These are phyloP conservation scores for Seiridium cupressi DNA, from an alignment of 2,329 filamentous ascomycete genomes.

Conservation along the genomic window DNA sequence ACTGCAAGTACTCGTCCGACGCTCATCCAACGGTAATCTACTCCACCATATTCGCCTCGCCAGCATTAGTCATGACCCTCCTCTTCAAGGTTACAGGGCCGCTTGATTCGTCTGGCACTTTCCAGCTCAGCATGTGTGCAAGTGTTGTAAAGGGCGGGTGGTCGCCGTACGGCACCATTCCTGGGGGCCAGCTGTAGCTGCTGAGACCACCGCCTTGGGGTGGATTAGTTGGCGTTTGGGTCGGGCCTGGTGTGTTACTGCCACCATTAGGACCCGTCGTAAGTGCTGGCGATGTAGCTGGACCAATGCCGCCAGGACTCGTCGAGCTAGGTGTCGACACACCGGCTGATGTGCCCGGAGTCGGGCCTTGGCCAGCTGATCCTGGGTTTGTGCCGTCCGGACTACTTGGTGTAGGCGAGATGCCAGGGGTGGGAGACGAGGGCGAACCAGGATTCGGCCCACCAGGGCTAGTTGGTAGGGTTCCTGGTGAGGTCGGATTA, in stretches of 20 bases:
- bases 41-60: background rate
- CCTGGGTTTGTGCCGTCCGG: background rate
- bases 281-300: background rate
- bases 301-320: background rate
- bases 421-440: background rate
- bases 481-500: background rate
- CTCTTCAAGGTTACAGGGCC: background rate
- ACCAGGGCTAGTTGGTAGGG: background rate
- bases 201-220: conserved; percentile 4
- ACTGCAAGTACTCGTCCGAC: too few species aligned
- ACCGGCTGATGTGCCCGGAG: background rate
- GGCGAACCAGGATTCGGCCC: background rate
- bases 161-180: conserved; percentile 22
- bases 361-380: background rate
- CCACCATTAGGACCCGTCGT: background rate
- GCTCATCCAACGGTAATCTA: too few species aligned
- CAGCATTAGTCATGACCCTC: background rate
- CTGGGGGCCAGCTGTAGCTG: conserved; percentile 21
- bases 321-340: background rate
- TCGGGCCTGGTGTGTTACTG: conserved; percentile 8
- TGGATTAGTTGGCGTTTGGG: conserved; percentile 1
- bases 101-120: background rate
- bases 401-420: background rate
- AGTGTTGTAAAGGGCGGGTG: conserved; percentile 20
- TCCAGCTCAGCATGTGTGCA: conserved; percentile 6